Evolutionary conservation across 805 yeast genomes (phyloP).

Genomic region (Myxozyma vanderwaltii): DNA sequence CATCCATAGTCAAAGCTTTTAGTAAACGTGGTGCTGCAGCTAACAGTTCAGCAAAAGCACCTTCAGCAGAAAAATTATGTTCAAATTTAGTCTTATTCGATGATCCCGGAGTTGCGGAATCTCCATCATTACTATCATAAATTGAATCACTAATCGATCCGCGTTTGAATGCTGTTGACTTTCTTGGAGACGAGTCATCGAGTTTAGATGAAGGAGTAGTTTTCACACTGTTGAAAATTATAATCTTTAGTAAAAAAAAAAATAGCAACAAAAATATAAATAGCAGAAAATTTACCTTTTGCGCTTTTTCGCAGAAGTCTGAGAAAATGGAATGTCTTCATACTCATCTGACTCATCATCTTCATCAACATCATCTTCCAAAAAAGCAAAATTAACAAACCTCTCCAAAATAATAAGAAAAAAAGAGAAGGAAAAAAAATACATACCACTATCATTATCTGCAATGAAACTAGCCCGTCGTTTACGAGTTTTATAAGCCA

Average conservation of each 20-base stretch:
- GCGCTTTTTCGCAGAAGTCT: neutral
- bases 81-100: constrained; percentile 26
- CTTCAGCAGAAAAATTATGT: constrained; percentile 34
- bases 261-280: neutral
- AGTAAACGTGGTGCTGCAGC: constrained; percentile 19
- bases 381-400: neutral
- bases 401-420: neutral
- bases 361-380: neutral
- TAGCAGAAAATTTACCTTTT: neutral
- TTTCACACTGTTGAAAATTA: neutral
- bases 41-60: constrained; percentile 29
- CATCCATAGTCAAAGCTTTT: constrained; percentile 4
- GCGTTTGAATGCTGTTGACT: neutral
- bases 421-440: neutral
- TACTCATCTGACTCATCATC: neutral
- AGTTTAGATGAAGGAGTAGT: neutral
- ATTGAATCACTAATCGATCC: neutral
- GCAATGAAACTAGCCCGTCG: neutral
- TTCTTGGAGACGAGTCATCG: neutral
- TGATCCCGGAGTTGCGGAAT: neutral
- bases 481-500: neutral
- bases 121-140: neutral
- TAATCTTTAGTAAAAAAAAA: neutral
- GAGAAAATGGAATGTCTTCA: neutral
- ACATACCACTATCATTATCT: neutral